A percentile compares a stretch with the other conserved stretches of the same genome.
Conservation (phyloP, 2,329 filamentous ascomycete genomes). For the Chalaropsis thielavioides region DNA sequence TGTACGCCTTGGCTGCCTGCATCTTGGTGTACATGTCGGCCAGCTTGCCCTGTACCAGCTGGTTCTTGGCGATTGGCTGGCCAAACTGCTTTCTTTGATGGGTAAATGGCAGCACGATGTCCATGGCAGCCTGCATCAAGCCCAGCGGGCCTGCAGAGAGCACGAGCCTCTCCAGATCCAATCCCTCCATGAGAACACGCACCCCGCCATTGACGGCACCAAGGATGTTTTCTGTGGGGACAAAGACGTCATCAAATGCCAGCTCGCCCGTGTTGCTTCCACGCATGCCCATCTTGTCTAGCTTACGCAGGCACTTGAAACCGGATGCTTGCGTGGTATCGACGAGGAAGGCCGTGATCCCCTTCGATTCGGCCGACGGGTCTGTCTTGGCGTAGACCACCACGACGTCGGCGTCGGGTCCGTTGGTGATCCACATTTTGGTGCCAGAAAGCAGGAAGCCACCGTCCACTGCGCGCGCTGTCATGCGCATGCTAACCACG, state of each 20-base stretch:
- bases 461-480: slow-evolving; percentile 64
- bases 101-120: slow-evolving; percentile 74
- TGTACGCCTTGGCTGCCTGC: slow-evolving; percentile 71
- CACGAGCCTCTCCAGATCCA: slow-evolving; percentile 86
- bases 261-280: slow-evolving; percentile 94
- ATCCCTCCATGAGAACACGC: slow-evolving; percentile 84
- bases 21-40: slow-evolving; percentile 97
- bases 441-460: slow-evolving; percentile 76
- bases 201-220: slow-evolving; percentile 71
- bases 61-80: slow-evolving; percentile 74
- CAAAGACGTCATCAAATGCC: slow-evolving; percentile 79
- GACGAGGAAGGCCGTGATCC: slow-evolving; percentile 90
- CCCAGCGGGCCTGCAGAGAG: slow-evolving; percentile 81
- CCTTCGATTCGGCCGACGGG: slow-evolving; percentile 65
- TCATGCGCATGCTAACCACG: slow-evolving; percentile 89
- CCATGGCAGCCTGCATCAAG: slow-evolving; percentile 74
- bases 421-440: slow-evolving; percentile 99
- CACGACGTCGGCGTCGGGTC: slow-evolving; percentile 81
- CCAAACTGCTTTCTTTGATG: slow-evolving; percentile 86
- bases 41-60: slow-evolving; percentile 81
- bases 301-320: slow-evolving; percentile 76
- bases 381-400: slow-evolving; percentile 96
- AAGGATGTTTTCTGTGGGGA: slow-evolving; percentile 67
- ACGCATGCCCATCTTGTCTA: slow-evolving; percentile 97
- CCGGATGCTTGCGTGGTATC: slow-evolving; percentile 52